Percentiles rank a stretch among this genome's conserved stretches.
phyloP scores from a whole-genome alignment of 352 stramenopile species.

The Albugo candida region DNA sequence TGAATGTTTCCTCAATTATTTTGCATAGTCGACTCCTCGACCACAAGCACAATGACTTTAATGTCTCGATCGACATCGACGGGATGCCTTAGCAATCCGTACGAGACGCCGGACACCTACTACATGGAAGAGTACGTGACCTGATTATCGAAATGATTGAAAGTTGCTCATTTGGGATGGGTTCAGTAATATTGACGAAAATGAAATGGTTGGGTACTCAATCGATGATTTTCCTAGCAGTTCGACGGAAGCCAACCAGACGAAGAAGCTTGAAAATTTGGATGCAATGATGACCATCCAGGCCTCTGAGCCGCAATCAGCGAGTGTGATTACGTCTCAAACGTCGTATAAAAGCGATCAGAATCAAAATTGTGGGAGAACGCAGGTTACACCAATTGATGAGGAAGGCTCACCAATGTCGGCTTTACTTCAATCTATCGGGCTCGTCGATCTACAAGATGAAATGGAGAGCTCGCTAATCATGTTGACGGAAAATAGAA shows the following conservation, averaged over 20 bases:
- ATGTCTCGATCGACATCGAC: slow-evolving; percentile 20
- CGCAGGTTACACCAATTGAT: too few species aligned
- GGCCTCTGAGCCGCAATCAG: too few species aligned
- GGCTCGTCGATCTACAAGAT: neutral
- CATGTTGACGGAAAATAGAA: slow-evolving; percentile 20
- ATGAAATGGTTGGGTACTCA: slow-evolving; percentile 44
- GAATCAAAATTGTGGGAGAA: too few species aligned
- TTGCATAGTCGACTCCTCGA: slow-evolving; percentile 39
- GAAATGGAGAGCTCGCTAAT: slow-evolving; percentile 2
- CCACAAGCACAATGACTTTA: slow-evolving; percentile 9
- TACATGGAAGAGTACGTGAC: slow-evolving; percentile 34
- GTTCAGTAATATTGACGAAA: slow-evolving; percentile 15
- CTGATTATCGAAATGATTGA: slow-evolving; percentile 1
- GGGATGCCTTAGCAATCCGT: slow-evolving; percentile 15
- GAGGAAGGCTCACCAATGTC: too few species aligned
- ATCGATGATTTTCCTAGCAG: slow-evolving; percentile 35
- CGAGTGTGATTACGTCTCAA: too few species aligned
- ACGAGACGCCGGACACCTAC: slow-evolving; percentile 19
- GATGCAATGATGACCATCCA: too few species aligned
- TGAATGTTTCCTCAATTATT: too few species aligned
- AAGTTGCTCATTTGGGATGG: neutral
- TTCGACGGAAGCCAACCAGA: neutral
- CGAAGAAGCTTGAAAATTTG: neutral
- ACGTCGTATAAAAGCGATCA: too few species aligned
- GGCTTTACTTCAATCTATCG: neutral